phyloP scores from a whole-genome alignment of 306 rosid species.

The Clitoria ternatea region DNA sequence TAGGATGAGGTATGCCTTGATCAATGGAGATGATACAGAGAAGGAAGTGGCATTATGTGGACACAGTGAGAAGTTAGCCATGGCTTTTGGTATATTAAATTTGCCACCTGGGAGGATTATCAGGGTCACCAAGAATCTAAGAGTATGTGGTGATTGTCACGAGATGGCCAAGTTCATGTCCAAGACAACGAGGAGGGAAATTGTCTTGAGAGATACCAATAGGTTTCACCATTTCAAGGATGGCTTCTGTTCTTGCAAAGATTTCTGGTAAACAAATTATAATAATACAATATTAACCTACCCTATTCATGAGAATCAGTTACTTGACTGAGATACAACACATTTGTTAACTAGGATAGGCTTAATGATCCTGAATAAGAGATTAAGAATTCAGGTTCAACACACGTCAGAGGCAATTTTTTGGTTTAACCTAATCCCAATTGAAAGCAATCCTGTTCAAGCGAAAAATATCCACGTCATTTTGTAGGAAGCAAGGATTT shows the following conservation, averaged over 20 bases:
- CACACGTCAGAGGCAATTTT: not conserved
- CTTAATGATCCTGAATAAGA: not conserved
- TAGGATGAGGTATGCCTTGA: conserved; percentile 53
- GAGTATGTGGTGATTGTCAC: conserved; percentile 78
- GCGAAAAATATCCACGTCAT: no score
- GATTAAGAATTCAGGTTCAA: not conserved
- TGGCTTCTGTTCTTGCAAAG: conserved; percentile 65
- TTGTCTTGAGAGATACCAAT: conserved; percentile 64
- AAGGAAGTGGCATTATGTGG: conserved; percentile 72
- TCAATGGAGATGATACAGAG: conserved; percentile 52
- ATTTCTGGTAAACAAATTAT: conserved; percentile 49
- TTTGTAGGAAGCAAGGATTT: no score
- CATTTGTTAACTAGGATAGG: not conserved
- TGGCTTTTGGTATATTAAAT: conserved; percentile 64
- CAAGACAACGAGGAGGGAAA: conserved; percentile 46
- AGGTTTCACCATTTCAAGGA: conserved; percentile 72
- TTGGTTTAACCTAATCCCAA: no score
- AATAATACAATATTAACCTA: not conserved
- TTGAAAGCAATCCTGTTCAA: no score
- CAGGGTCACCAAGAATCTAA: conserved; percentile 61
- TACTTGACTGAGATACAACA: not conserved
- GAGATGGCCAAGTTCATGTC: conserved; percentile 75
- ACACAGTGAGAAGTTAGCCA: conserved; percentile 71
- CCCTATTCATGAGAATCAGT: not conserved
- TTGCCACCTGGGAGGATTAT: conserved; percentile 50